Evolutionary conservation across 352 stramenopile genomes (phyloP).

Genomic region (Phytophthora vignae): DNA sequence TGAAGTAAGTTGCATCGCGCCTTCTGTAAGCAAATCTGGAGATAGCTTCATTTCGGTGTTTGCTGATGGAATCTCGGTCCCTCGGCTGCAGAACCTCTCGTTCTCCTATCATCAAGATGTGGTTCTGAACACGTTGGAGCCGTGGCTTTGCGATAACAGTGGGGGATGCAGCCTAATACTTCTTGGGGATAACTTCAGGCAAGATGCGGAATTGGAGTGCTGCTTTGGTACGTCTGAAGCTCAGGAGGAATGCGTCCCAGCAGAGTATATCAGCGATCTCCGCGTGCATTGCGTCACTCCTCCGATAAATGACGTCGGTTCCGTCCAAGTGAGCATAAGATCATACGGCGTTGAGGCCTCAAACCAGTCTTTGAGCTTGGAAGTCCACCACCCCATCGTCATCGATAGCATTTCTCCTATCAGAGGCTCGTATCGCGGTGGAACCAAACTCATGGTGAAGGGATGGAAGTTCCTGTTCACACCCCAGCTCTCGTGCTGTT

Average conservation of each 20-base stretch:
- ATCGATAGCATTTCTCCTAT: constrained; percentile 40
- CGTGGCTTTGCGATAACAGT: constrained; percentile 55
- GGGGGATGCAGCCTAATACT: constrained; percentile 35
- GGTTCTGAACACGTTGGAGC: constrained; percentile 50
- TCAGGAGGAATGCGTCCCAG: constrained; percentile 24
- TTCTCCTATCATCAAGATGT: constrained; percentile 49
- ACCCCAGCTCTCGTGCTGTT: constrained; percentile 69
- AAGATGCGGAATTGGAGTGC: constrained; percentile 50
- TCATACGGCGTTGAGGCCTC: constrained; percentile 18
- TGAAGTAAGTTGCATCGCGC: constrained; percentile 32
- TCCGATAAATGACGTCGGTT: constrained; percentile 12
- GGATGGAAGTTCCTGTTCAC: constrained; percentile 67
- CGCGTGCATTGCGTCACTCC: constrained; percentile 43
- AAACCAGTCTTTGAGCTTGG: constrained; percentile 22
- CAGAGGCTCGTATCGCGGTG: constrained; percentile 42
- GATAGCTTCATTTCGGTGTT: constrained; percentile 34
- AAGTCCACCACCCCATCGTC: constrained; percentile 39
- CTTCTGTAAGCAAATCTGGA: constrained; percentile 22
- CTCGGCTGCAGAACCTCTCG: constrained; percentile 23
- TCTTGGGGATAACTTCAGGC: constrained; percentile 45
- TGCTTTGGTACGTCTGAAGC: constrained; percentile 45
- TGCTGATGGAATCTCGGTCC: constrained; percentile 34
- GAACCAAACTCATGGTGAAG: constrained; percentile 49
- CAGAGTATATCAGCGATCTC: constrained; percentile 45
- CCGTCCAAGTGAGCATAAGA: constrained; percentile 33